These are phyloP conservation scores for Leccinellum albellum DNA, from an alignment of 768 basidiomycete genomes.

Conservation along the genomic window DNA sequence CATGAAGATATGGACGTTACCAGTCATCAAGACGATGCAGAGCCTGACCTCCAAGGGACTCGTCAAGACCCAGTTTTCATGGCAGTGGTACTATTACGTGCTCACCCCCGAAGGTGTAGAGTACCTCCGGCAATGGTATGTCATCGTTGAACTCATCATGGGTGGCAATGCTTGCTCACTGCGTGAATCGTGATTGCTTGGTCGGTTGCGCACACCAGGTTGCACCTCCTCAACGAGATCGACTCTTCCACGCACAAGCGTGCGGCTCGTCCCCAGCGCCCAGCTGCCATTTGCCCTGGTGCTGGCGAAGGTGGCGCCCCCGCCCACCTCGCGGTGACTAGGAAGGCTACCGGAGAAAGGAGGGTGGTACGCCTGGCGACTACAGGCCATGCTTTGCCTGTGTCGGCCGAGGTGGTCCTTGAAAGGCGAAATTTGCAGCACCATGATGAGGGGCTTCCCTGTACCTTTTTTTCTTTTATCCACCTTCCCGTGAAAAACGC, in stretches of 20 bases:
- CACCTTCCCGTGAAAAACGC: conserved; percentile 11
- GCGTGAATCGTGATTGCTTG: too few species aligned
- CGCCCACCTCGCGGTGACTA: conserved; percentile 85
- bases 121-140: conserved; percentile 86
- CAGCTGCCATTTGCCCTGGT: conserved; percentile 68
- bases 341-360: conserved; percentile 88
- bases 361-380: conserved; percentile 82
- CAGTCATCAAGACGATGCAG: conserved; percentile 66
- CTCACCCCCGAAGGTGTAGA: conserved; percentile 97
- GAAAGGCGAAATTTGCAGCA: conserved; percentile 25
- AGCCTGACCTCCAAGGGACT: conserved; percentile 71
- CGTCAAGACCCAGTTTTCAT: conserved; percentile 99
- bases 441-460: not conserved
- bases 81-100: conserved; percentile 99
- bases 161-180: not conserved
- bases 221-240: conserved; percentile 92
- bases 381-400: conserved; percentile 87
- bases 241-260: conserved; percentile 98
- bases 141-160: not conserved
- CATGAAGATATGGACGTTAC: conserved; percentile 85
- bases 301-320: conserved; percentile 73
- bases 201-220: too few species aligned
- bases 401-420: conserved; percentile 83
- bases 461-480: not conserved
- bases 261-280: conserved; percentile 82